Base-by-base conservation (phyloP, 164 flowering plant genomes). In the Dillenia turbinata region DNA sequence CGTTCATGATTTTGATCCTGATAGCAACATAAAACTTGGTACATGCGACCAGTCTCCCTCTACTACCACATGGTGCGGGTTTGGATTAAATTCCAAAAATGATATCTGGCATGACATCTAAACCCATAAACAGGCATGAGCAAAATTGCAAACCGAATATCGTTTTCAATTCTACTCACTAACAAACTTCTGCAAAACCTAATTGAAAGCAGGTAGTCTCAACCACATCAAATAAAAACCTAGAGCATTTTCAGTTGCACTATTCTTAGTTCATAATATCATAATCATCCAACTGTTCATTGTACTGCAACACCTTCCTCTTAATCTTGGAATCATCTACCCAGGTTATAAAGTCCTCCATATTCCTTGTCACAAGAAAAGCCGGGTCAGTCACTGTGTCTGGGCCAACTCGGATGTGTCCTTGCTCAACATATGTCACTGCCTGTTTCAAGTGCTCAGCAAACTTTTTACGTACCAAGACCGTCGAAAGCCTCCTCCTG, bases 271-370 rank as follows among this genome's bases (percentile, higher is more conserved):
- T 78, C 81, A 89, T 79, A 12, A 78, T 78, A 78, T 94, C 97
- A 68, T 84, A 91, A 67, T 91, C 97, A 73, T 94, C 98, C 76
- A 89, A 57, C 73, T 71, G 77, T 47, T 87, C 96, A 62, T 94
- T 91, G 82, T 91, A 94, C 64, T 85, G 71, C 57, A 87, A 65
- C 47, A 94, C 86, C 86, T 87, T 91, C 73, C 85, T 87, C 83
- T 79, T 86, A 24, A 94, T 91, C 89, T 86, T 87, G 14, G 98
- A 90, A 11, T 96, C 65, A 77, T 87, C 95, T 11, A 84, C 93
- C 98, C 98, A 94, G 0, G 98, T 91, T 9, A 94, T 65, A 57
- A 90, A 90, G 72, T 94, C 98, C 78, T 94, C 95, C 98, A 91
- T 77, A 67, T 84, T 91, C 71, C 96, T 82, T 0, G 98, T 89